Percentiles rank a stretch among this genome's conserved stretches.
These are phyloP conservation scores for Hippophae rhamnoides DNA, from an alignment of 306 rosid genomes.

Conservation along the genomic window DNA sequence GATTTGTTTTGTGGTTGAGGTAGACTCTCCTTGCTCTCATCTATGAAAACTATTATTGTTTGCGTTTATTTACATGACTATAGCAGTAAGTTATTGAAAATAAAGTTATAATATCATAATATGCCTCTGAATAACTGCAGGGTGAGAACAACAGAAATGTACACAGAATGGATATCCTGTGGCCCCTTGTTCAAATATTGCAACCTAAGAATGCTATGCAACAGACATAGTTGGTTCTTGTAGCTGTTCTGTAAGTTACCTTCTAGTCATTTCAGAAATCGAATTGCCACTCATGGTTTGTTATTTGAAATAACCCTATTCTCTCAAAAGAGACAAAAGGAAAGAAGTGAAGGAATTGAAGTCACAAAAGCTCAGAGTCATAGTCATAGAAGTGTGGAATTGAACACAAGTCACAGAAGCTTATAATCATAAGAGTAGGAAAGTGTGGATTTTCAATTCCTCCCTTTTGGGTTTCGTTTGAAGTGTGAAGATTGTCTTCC, in stretches of 20 bases:
- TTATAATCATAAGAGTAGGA: no score
- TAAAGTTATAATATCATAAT: not conserved
- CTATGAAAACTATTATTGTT: not conserved
- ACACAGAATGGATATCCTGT: constrained; percentile 85
- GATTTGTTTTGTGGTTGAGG: constrained; percentile 96
- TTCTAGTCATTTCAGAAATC: constrained; percentile 14
- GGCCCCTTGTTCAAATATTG: constrained; percentile 89
- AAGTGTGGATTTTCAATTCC: no score
- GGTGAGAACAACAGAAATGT: constrained; percentile 69
- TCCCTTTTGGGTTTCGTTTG: no score
- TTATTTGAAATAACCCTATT: no score
- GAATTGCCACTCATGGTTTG: no score
- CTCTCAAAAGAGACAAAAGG: no score
- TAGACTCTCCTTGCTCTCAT: constrained; percentile 13
- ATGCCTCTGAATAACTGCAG: constrained; percentile 32
- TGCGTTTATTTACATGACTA: no score
- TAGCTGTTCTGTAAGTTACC: constrained; percentile 12
- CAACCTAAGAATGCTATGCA: constrained; percentile 51
- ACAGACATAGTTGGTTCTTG: constrained; percentile 19
- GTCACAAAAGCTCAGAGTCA: no score
- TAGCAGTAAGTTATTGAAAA: not conserved
- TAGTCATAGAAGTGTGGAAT: no score
- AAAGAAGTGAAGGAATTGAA: no score
- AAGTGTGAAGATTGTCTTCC: no score
- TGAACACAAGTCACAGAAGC: no score